These are phyloP conservation scores for Zangia roseola DNA, from an alignment of 768 basidiomycete genomes.

Conservation along the genomic window DNA sequence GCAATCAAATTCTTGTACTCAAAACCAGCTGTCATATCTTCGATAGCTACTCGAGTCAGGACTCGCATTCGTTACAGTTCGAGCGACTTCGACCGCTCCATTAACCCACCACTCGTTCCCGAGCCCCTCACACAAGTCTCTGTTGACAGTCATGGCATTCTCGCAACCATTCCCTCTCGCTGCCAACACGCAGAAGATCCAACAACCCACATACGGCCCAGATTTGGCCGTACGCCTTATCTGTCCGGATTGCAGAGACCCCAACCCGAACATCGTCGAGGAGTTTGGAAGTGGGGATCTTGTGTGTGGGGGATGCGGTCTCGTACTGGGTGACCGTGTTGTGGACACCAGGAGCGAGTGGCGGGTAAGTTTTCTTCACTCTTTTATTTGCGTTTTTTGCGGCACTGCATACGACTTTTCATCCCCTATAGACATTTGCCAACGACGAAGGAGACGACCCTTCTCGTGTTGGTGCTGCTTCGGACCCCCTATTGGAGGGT, in stretches of 20 bases:
- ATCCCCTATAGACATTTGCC: slow-evolving; percentile 82
- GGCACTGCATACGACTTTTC: slow-evolving; percentile 23
- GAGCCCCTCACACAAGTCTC: slow-evolving; percentile 16
- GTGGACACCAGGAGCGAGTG: slow-evolving; percentile 99
- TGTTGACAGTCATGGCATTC: slow-evolving; percentile 51
- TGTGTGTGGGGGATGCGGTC: slow-evolving; percentile 90
- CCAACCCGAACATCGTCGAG: slow-evolving; percentile 92
- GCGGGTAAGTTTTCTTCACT: slow-evolving; percentile 61
- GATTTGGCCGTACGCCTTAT: slow-evolving; percentile 87
- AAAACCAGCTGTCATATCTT: slow-evolving; percentile 4
- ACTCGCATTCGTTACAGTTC: slow-evolving; percentile 27
- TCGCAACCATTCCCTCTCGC: slow-evolving; percentile 82
- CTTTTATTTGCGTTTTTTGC: slow-evolving; percentile 13
- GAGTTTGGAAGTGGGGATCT: slow-evolving; percentile 98
- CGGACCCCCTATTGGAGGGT: slow-evolving; percentile 90
- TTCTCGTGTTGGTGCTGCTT: slow-evolving; percentile 97
- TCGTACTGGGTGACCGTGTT: slow-evolving; percentile 93
- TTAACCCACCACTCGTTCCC: slow-evolving; percentile 15
- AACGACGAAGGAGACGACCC: slow-evolving; percentile 99
- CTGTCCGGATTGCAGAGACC: slow-evolving; percentile 94
- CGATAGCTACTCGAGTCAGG: slow-evolving; percentile 21
- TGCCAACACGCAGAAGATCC: slow-evolving; percentile 44
- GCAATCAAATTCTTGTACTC: slow-evolving; percentile 11
- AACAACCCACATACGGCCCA: slow-evolving; percentile 67
- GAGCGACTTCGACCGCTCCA: slow-evolving; percentile 14